Conservation (phyloP, 805 yeast species). For the Schwanniomyces occidentalis region DNA sequence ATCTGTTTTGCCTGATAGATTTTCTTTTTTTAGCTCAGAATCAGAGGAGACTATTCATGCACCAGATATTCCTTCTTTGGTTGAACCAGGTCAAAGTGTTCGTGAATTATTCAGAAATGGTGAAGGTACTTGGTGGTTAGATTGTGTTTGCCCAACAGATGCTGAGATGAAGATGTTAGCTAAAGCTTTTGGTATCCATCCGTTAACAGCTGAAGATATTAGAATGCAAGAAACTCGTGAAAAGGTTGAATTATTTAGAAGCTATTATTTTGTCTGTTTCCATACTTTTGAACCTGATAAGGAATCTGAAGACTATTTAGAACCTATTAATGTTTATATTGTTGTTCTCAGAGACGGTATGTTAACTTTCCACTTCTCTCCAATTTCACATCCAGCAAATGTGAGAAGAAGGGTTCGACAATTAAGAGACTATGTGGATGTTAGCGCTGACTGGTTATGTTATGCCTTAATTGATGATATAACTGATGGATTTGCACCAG, state of each 20-base stretch:
- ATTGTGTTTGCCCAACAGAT: constrained; percentile 92
- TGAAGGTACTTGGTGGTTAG: constrained; percentile 93
- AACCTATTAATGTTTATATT: constrained; percentile 73
- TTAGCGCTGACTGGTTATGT: constrained; percentile 79
- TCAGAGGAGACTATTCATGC: constrained; percentile 88
- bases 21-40: constrained; percentile 79
- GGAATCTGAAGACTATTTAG: constrained; percentile 80
- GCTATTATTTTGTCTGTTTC: constrained; percentile 93
- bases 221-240: constrained; percentile 96
- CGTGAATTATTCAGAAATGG: constrained; percentile 69
- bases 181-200: constrained; percentile 95
- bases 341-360: constrained; percentile 63
- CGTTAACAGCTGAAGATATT: constrained; percentile 96
- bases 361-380: constrained; percentile 58
- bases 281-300: constrained; percentile 89
- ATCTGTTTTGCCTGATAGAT: constrained; percentile 61
- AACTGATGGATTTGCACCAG: constrained; percentile 83
- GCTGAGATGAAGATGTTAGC: constrained; percentile 90
- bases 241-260: constrained; percentile 88
- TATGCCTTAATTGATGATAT: constrained; percentile 82
- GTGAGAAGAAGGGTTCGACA: constrained; percentile 83
- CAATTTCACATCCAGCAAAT: constrained; percentile 61
- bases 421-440: constrained; percentile 73
- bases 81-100: constrained; percentile 63
- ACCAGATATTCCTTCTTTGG: constrained; percentile 77